Conservation (phyloP, 345 rosid species). For the Microcos paniculata region DNA sequence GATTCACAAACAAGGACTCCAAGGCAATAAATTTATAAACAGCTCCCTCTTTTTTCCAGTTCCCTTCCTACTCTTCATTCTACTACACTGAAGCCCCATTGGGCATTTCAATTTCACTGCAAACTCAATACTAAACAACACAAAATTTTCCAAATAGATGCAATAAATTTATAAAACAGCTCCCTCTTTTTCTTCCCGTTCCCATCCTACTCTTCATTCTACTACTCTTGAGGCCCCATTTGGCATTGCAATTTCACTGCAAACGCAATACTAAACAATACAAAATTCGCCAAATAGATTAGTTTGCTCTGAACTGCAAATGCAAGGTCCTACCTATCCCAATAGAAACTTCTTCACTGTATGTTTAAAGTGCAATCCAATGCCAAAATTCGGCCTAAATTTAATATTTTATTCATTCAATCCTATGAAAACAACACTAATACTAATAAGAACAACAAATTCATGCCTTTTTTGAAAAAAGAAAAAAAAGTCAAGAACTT, state of each 20-base stretch:
- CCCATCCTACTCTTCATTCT: not conserved
- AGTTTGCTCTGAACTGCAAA: not conserved
- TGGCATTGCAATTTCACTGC: not conserved
- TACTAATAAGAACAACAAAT: not conserved
- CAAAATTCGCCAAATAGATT: not conserved
- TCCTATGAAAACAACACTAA: not conserved
- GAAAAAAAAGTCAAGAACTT: not conserved
- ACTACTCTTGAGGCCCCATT: not conserved
- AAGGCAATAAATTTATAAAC: not conserved
- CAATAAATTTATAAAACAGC: no score
- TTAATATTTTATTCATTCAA: not conserved
- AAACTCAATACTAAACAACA: no score
- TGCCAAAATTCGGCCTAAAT: not conserved
- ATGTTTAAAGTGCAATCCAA: not conserved
- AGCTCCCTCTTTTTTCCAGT: no score
- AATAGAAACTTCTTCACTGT: not conserved
- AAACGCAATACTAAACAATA: not conserved
- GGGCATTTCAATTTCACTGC: no score
- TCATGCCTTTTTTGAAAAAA: not conserved
- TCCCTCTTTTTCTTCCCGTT: not conserved
- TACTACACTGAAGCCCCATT: no score
- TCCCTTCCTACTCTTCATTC: no score
- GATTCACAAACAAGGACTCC: not conserved
- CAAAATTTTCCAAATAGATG: no score
- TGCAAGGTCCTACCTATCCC: not conserved